Conservation (phyloP, 2,329 filamentous ascomycete species). For the Ophiostoma fasciatum region DNA sequence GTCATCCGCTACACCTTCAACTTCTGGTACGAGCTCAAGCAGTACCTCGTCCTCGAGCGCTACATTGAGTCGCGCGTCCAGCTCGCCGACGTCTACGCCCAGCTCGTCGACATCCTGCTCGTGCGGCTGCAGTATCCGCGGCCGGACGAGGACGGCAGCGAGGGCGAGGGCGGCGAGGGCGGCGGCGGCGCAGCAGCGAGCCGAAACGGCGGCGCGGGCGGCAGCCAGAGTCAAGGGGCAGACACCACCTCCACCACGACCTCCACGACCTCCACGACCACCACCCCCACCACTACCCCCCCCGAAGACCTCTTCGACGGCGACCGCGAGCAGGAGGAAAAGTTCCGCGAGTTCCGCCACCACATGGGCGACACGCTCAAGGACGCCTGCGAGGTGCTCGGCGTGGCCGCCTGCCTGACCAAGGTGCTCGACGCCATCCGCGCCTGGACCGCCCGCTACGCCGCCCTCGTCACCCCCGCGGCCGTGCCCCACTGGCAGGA, state of each 20-base stretch:
- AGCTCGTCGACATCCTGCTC: conserved; percentile 85
- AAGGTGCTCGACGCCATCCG: conserved; percentile 83
- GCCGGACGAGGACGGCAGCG: conserved; percentile 53
- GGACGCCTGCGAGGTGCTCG: conserved; percentile 92
- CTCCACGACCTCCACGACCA: conserved; percentile 40
- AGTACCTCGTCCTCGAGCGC: conserved; percentile 80
- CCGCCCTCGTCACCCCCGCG: conserved; percentile 53
- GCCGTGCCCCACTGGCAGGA: conserved; percentile 91
- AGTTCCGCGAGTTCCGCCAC: conserved; percentile 91
- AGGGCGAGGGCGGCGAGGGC: too few species aligned
- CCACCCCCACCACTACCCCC: neutral
- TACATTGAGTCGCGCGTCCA: conserved; percentile 71
- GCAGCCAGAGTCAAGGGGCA: too few species aligned
- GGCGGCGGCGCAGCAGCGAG: too few species aligned
- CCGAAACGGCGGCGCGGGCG: too few species aligned
- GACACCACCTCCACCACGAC: conserved; percentile 44
- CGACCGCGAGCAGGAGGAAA: conserved; percentile 89
- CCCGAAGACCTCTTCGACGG: conserved; percentile 96
- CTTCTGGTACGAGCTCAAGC: conserved; percentile 98
- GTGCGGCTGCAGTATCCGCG: conserved; percentile 77
- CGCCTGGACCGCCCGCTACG: conserved; percentile 74
- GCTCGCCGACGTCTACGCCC: conserved; percentile 69
- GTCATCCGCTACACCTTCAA: conserved; percentile 87
- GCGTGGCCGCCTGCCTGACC: conserved; percentile 74
- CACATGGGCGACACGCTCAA: conserved; percentile 97